Base-by-base conservation (phyloP, 2,329 filamentous ascomycete species). In the Colletotrichum gigasporum region DNA sequence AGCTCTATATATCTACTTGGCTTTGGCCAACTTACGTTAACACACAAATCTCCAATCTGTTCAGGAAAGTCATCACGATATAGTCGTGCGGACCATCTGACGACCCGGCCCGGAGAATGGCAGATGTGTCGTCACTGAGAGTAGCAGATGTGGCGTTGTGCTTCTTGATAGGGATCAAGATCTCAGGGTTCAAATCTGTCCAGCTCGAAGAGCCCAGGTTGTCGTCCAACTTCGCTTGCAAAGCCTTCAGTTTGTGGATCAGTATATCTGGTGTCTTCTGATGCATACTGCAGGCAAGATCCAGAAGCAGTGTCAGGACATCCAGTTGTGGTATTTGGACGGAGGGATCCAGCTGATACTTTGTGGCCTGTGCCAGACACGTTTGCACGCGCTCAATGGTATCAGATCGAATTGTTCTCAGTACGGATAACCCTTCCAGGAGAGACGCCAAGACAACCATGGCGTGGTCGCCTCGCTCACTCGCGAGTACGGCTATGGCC, bases 341-440 rank as follows among this genome's bases (percentile, higher is more conserved):
- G n/a, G 85, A 82, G 1, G 85, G 82, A 37, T 91, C 86, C 10
- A 91, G 80, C 72, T 95, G 92, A 56, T 90, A 85, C 69, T 90
- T 92, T 63, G 90, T 83, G 5, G 89, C 91, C 52, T 90, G 85
- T n/a, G 92, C 91, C 68, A 95, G 85, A 54, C 91, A 91, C 44
- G 85, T 83, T 70, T 93, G 90, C 30, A 92, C 88, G 63, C 90
- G 85, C 67, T 91, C 88, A n/a, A 90, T 79, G 64, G 86, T 85
- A 64, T 93, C 90, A 9, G 87, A 80, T 53, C 87, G 87, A 65
- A 84, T 84, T 7, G 85, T 86, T 65, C 87, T 87, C 50, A 94
- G 79, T 67, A 93, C 86, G 1, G 90, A 84, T 52, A 94, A 81
- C 0, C 90, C 90, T 74, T 94, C 90, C 6, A 94, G 79, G 3